These are phyloP conservation scores for Misopates orontium DNA, from an alignment of 257 asterid species.

Conservation along the genomic window DNA sequence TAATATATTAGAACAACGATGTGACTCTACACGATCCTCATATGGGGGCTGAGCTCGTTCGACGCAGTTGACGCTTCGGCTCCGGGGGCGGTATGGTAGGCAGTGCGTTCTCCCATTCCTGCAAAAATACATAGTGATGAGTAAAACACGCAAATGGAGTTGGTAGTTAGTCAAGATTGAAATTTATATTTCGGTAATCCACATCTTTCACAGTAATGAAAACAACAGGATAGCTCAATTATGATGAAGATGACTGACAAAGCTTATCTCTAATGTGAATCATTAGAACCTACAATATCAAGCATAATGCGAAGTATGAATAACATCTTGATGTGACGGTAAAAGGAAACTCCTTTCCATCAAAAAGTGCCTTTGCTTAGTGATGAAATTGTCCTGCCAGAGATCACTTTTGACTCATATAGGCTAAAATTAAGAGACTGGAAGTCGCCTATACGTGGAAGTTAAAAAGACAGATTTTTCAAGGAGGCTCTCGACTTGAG, in stretches of 20 bases:
- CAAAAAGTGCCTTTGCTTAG: not conserved
- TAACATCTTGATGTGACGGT: too few relatives aligned
- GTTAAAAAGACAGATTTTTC: not conserved
- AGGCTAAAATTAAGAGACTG: not conserved
- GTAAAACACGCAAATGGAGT: not conserved
- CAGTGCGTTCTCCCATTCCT: constrained; percentile 51
- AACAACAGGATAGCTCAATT: too few relatives aligned
- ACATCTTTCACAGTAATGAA: too few relatives aligned
- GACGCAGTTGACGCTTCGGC: constrained; percentile 50
- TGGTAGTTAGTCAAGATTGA: too few relatives aligned
- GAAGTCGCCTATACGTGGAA: not conserved
- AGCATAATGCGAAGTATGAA: too few relatives aligned
- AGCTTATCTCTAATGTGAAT: too few relatives aligned
- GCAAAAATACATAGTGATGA: constrained; percentile 18
- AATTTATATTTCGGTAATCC: too few relatives aligned
- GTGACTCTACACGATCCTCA: constrained; percentile 34
- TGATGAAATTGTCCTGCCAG: not conserved
- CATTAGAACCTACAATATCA: too few relatives aligned
- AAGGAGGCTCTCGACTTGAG: not conserved
- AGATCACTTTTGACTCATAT: not conserved
- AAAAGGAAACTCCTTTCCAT: not conserved
- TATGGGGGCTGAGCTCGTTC: constrained; percentile 54
- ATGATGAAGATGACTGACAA: too few relatives aligned
- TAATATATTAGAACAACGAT: not conserved
- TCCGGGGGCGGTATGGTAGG: constrained; percentile 42